These are phyloP conservation scores for Paraglomus brasilianum DNA, from an alignment of 192 early-diverging fungal species.

Conservation along the genomic window DNA sequence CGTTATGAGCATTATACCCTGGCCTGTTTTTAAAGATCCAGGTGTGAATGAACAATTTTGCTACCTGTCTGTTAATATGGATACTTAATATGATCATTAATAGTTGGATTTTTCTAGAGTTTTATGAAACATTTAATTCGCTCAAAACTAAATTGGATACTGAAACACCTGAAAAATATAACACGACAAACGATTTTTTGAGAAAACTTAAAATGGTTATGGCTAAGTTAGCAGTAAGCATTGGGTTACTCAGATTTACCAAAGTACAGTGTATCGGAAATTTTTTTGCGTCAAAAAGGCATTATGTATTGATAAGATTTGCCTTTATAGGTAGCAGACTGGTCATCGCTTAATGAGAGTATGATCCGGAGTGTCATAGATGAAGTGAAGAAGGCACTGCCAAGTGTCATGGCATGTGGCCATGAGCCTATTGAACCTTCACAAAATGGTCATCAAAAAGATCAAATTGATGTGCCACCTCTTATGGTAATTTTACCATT, in stretches of 20 bases:
- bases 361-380: constrained; percentile 12
- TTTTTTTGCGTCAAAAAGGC: background rate
- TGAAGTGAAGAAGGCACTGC: too few relatives aligned
- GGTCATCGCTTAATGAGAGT: constrained; percentile 9
- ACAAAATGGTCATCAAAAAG: background rate
- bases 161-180: constrained; percentile 24
- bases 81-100: too few relatives aligned
- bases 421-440: background rate
- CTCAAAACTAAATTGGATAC: constrained; percentile 19
- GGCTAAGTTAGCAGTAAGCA: constrained; percentile 27
- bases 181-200: too few relatives aligned
- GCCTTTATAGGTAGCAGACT: too few relatives aligned
- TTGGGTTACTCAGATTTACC: constrained; percentile 13
- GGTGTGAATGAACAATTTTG: too few relatives aligned
- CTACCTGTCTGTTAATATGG: too few relatives aligned
- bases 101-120: too few relatives aligned
- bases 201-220: too few relatives aligned
- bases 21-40: constrained; percentile 32
- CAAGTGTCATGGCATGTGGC: too few relatives aligned
- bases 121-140: constrained; percentile 18
- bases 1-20: constrained; percentile 30
- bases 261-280: background rate
- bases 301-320: too few relatives aligned
- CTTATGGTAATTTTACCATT: constrained; percentile 14
- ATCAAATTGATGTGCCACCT: background rate